Evolutionary conservation across 169 alveolate genomes (phyloP).

Genomic region (Plasmodium cynomolgi): DNA sequence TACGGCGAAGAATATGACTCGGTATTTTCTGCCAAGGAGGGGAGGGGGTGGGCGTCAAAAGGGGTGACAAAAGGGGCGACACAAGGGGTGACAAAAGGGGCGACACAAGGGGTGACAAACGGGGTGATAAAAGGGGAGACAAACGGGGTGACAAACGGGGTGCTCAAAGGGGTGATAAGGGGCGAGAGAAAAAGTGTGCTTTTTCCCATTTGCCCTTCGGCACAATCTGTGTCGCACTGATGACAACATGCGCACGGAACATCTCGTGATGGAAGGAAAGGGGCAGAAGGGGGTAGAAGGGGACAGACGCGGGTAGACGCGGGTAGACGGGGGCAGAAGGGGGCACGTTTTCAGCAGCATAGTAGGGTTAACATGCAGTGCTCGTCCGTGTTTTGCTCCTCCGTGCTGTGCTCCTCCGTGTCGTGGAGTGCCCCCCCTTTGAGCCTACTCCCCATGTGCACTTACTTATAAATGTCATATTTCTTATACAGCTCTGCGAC

Average conservation of each 20-base stretch:
- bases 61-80: background rate
- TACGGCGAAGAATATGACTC: constrained; percentile 65
- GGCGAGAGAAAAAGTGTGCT: background rate
- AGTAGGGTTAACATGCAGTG: background rate
- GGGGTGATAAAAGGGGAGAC: background rate
- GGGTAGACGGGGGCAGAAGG: background rate
- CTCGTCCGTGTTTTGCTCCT: background rate
- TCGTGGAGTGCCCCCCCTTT: background rate
- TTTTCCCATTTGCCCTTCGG: background rate
- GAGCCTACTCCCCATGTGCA: background rate
- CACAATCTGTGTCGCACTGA: background rate
- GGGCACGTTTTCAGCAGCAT: background rate
- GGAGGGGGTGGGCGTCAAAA: background rate
- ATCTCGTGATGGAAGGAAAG: background rate
- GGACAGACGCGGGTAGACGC: no score
- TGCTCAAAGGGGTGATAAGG: background rate
- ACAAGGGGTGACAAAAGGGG: background rate
- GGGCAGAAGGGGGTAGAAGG: background rate
- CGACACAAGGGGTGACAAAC: background rate
- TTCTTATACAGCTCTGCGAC: constrained; percentile 69
- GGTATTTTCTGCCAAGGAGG: constrained; percentile 29
- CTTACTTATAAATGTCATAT: constrained; percentile 69
- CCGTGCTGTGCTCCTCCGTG: background rate
- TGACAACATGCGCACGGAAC: background rate
- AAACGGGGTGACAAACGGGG: background rate